Evolutionary conservation across 2,329 filamentous ascomycete species (phyloP).

Genomic region (Colletotrichum cereale): DNA sequence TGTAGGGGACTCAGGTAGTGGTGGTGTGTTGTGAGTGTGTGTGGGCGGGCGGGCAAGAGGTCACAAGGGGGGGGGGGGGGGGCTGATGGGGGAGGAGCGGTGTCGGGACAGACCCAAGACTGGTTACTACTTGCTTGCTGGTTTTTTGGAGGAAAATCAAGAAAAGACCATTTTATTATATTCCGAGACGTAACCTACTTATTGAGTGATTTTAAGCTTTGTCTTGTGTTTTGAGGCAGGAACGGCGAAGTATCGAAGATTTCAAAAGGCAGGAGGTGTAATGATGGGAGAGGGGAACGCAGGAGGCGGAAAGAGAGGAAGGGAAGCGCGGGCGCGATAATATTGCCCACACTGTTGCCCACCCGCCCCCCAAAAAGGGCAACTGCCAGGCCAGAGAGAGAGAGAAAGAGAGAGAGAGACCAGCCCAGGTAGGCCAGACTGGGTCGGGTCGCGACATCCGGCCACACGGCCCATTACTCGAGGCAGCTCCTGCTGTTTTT

Average conservation of each 20-base stretch:
- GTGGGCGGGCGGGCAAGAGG: conserved; percentile 3
- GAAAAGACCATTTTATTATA: neutral
- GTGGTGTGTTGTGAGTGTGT: neutral
- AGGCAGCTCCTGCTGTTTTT: neutral
- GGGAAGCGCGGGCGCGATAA: conserved; percentile 1
- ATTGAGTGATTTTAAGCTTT: neutral
- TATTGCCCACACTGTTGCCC: too few species aligned
- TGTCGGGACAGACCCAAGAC: neutral
- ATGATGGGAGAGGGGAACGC: neutral
- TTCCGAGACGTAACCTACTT: neutral
- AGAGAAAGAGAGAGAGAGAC: too few species aligned
- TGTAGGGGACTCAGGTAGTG: neutral
- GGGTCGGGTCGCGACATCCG: neutral
- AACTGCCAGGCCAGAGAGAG: neutral
- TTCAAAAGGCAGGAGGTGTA: neutral
- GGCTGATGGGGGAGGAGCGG: neutral
- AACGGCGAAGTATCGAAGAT: neutral
- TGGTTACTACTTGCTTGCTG: too few species aligned
- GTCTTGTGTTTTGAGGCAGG: neutral
- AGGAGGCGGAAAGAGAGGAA: neutral
- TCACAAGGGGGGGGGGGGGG: conserved; percentile 12
- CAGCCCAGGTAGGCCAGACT: too few species aligned
- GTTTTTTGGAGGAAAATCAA: neutral
- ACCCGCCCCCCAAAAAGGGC: neutral
- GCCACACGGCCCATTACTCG: neutral